These are phyloP conservation scores for Paramarasmius palmivorus DNA, from an alignment of 1,284 basidiomycete species.

Conservation along the genomic window DNA sequence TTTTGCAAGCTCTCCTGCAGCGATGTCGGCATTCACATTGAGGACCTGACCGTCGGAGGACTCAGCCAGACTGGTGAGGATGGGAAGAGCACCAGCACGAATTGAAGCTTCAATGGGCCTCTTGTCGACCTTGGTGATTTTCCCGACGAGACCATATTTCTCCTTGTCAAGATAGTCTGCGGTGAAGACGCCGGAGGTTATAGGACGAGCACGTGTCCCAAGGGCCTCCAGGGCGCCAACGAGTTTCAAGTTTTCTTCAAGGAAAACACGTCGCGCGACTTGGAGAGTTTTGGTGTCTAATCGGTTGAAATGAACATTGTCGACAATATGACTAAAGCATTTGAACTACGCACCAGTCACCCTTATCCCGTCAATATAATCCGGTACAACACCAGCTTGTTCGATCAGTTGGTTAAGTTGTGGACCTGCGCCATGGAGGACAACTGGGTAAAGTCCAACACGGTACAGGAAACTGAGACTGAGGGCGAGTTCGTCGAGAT, in stretches of 20 bases:
- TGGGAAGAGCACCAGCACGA: slow-evolving; percentile 89
- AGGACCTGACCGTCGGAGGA: slow-evolving; percentile 91
- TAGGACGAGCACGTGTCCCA: slow-evolving; percentile 92
- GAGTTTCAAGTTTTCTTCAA: slow-evolving; percentile 93
- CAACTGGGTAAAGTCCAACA: slow-evolving; percentile 91
- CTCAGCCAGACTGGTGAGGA: slow-evolving; percentile 91
- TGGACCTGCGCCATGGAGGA: slow-evolving; percentile 94
- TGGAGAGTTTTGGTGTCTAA: slow-evolving; percentile 89
- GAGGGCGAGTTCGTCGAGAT: slow-evolving; percentile 89
- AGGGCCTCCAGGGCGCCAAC: slow-evolving; percentile 89
- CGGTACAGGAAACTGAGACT: slow-evolving; percentile 93
- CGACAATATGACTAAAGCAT: slow-evolving; percentile 3
- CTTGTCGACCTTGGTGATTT: slow-evolving; percentile 92
- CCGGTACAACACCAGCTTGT: slow-evolving; percentile 85
- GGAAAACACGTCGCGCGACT: slow-evolving; percentile 92
- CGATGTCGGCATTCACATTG: slow-evolving; percentile 97
- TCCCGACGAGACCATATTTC: slow-evolving; percentile 94
- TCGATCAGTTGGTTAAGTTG: slow-evolving; percentile 93
- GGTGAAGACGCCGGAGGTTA: slow-evolving; percentile 94
- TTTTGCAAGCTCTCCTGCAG: slow-evolving; percentile 93
- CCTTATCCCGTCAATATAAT: slow-evolving; percentile 95
- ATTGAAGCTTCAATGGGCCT: slow-evolving; percentile 94
- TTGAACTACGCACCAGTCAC: slow-evolving; percentile 73
- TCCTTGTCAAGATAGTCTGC: slow-evolving; percentile 92
- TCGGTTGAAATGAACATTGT: slow-evolving; percentile 1